These are phyloP conservation scores for Podospora bellae-mahoneyi DNA, from an alignment of 495 filamentous ascomycete species.

Conservation along the genomic window DNA sequence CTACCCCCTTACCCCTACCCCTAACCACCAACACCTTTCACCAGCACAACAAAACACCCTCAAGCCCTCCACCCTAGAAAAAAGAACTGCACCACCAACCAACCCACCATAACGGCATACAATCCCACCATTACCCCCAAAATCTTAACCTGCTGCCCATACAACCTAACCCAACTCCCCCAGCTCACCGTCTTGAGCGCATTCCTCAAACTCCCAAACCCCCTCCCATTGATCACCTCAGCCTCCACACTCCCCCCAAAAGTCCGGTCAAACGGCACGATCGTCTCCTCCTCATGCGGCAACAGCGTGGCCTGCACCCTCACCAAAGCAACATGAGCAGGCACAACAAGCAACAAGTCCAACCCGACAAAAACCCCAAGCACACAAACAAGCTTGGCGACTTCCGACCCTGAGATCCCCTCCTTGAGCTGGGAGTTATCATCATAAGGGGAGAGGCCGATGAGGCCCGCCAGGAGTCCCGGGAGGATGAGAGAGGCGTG, in stretches of 20 bases:
- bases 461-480: constrained; percentile 24
- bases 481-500: constrained; percentile 29
- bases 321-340: constrained; percentile 41
- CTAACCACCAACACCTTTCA: too few species aligned
- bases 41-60: not conserved
- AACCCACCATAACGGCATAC: constrained; percentile 45
- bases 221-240: constrained; percentile 64
- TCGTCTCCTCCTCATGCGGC: constrained; percentile 45
- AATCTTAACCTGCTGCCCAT: constrained; percentile 67
- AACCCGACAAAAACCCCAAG: constrained; percentile 27
- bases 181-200: constrained; percentile 69
- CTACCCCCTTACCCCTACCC: too few species aligned
- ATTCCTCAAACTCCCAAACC: constrained; percentile 63
- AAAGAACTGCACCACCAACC: constrained; percentile 20
- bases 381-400: constrained; percentile 36
- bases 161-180: constrained; percentile 60
- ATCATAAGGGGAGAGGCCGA: constrained; percentile 29
- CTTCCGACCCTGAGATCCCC: not conserved
- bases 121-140: constrained; percentile 40
- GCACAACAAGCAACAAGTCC: constrained; percentile 39
- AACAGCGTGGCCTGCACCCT: constrained; percentile 52
- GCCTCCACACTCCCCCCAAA: constrained; percentile 50
- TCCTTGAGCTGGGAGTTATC: constrained; percentile 22
- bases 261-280: constrained; percentile 52
- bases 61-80: constrained; percentile 3